These are phyloP conservation scores for Podospora appendiculata DNA, from an alignment of 495 filamentous ascomycete species.

Conservation along the genomic window DNA sequence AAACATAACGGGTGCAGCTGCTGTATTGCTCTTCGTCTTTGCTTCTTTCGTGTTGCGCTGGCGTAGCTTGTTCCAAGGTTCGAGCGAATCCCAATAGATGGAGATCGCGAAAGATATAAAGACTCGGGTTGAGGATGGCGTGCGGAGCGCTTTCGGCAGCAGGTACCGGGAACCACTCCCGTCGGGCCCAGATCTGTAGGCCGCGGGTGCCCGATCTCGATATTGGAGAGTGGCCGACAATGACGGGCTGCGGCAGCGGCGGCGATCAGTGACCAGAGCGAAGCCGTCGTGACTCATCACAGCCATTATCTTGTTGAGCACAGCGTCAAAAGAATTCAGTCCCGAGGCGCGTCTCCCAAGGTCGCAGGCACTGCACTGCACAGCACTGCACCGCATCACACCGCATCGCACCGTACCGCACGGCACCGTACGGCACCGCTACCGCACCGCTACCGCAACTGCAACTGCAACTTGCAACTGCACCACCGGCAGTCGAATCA, in stretches of 20 bases:
- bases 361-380: background rate
- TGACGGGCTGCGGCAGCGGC: background rate
- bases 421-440: background rate
- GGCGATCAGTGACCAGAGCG: background rate
- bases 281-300: background rate
- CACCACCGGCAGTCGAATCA: background rate
- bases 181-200: conserved; percentile 7
- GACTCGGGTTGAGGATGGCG: no score
- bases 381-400: background rate
- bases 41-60: no score
- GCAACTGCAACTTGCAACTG: background rate
- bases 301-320: background rate
- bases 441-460: no score
- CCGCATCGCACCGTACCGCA: background rate
- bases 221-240: background rate
- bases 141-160: background rate
- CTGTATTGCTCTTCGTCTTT: no score
- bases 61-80: no score
- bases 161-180: background rate
- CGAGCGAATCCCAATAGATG: background rate
- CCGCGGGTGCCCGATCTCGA: background rate
- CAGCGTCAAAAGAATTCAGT: background rate
- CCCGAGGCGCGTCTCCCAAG: background rate
- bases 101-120: background rate
- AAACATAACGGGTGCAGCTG: no score